Percentiles rank a stretch among this genome's conserved stretches.
Evolutionary conservation across 2,329 filamentous ascomycete genomes (phyloP).

Genomic region (Xylaria sp.): DNA sequence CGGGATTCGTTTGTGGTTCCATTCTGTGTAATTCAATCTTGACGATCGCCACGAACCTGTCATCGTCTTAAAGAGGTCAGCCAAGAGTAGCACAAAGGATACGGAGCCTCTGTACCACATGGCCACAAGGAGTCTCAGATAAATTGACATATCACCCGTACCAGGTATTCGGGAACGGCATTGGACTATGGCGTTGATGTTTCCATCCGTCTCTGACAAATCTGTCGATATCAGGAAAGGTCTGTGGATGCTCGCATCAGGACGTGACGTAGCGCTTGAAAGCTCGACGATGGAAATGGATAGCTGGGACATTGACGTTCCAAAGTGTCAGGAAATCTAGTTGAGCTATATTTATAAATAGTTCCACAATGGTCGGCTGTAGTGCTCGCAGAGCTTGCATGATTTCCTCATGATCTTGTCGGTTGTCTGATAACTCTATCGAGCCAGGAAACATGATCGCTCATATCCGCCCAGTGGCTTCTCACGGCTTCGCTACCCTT

Average conservation of each 20-base stretch:
- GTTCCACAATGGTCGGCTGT: conserved; percentile 2
- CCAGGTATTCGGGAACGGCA: conserved; percentile 24
- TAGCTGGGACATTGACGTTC: not conserved
- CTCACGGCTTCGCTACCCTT: conserved; percentile 34
- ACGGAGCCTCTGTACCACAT: not conserved
- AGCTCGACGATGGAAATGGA: conserved; percentile 11
- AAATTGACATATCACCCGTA: conserved; percentile 24
- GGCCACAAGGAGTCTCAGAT: conserved; percentile 6
- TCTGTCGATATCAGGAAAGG: not conserved
- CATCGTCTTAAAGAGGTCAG: not conserved
- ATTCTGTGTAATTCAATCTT: conserved; percentile 14
- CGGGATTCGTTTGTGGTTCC: not conserved
- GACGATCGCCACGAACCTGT: not conserved
- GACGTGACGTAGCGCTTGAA: conserved; percentile 8
- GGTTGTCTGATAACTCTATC: not conserved
- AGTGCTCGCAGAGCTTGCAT: not conserved
- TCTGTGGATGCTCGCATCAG: conserved; percentile 22
- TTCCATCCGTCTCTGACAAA: conserved; percentile 9
- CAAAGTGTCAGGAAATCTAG: not conserved
- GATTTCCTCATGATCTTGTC: not conserved
- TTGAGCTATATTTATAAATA: conserved; percentile 10
- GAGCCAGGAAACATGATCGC: conserved; percentile 38
- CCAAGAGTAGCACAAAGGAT: conserved; percentile 11
- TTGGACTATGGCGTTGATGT: conserved; percentile 4
- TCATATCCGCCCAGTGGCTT: conserved; percentile 30